Evolutionary conservation across 371 early-diverging fungal genomes (phyloP), one percentile per base, ranked within the genome.

Genomic region (Syncephalastrum contaminatum): DNA sequence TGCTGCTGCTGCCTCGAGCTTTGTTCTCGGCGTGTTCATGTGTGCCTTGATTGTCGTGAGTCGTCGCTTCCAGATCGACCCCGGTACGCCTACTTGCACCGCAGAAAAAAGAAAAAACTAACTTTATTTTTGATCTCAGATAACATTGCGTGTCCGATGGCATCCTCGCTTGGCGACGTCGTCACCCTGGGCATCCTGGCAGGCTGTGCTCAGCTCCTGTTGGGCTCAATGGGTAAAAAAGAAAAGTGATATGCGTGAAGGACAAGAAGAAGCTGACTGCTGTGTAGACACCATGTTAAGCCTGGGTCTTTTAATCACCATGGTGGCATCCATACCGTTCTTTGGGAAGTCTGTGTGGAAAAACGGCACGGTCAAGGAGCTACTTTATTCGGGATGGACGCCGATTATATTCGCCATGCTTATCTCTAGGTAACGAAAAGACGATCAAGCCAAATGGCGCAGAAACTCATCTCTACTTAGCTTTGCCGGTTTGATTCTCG

Each of bases 401-500:
- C 89, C 94, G 1, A 77, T 94, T 27, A 67, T 92, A 8, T 64
- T 83, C 14, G 91, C 95, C 13, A 89, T 93, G 82, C 63, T 84
- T 4, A 91, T 92, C 41, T 87, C 94, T 6, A 89, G 84, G 69
- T 72, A 60, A 54, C 13, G 42, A 16, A 42, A 56, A n/a, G 39
- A 51, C 36, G 1, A 39, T 3, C 46, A 24, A 2, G 21, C 7
- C 18, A 47, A 15, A 16, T 18, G 43, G 41, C 5, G 12, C 40
- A 54, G 43, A 12, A 22, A 48, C 40, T 42, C 15, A 41, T 54
- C 4, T 43, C 3, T 44, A 21, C 14, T 36, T 60, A 78, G 80
- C 56, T 78, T 91, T n/a, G 88, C 90, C 14, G 95, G 95, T n/a
- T 62, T 93, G 25, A 82, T 92, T 0, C 65, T 95, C 30, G 93